Conservation (phyloP, 768 basidiomycete species). For the Daedaleopsis sinensis region DNA sequence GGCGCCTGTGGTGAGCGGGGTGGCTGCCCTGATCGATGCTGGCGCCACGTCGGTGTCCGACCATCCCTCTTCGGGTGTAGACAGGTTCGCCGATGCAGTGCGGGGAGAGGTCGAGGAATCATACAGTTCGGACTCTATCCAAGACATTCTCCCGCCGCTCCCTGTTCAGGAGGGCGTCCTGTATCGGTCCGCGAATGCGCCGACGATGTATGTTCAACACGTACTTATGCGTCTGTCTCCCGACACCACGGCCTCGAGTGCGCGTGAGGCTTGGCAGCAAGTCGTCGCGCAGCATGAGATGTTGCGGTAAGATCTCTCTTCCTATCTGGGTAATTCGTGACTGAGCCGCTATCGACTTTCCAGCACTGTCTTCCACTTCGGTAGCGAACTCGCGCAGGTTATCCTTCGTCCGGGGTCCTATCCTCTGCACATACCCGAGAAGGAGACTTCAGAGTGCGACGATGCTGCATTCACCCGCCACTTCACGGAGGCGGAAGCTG, state of each 20-base stretch:
- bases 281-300: conserved; percentile 31
- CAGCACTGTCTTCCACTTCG: conserved; percentile 38
- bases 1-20: conserved; percentile 24
- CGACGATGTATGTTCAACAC: conserved; percentile 49
- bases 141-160: conserved; percentile 42
- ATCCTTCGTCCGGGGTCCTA: conserved; percentile 23
- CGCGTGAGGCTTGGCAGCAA: conserved; percentile 40
- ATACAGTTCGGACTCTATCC: conserved; percentile 6
- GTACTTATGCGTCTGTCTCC: conserved; percentile 37
- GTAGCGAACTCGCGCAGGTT: conserved; percentile 32
- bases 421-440: conserved; percentile 24
- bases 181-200: conserved; percentile 40
- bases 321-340: background rate
- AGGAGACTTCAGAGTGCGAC: conserved; percentile 9
- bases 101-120: conserved; percentile 7
- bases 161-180: conserved; percentile 52
- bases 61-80: background rate
- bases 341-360: too few relatives aligned
- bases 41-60: background rate
- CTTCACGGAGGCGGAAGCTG: conserved; percentile 28
- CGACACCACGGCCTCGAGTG: conserved; percentile 21
- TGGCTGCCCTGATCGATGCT: conserved; percentile 14
- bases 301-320: conserved; percentile 25
- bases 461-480: conserved; percentile 16
- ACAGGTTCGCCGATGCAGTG: conserved; percentile 1